Conservation (phyloP, 2,329 filamentous ascomycete species). For the Colletotrichum simmondsii region DNA sequence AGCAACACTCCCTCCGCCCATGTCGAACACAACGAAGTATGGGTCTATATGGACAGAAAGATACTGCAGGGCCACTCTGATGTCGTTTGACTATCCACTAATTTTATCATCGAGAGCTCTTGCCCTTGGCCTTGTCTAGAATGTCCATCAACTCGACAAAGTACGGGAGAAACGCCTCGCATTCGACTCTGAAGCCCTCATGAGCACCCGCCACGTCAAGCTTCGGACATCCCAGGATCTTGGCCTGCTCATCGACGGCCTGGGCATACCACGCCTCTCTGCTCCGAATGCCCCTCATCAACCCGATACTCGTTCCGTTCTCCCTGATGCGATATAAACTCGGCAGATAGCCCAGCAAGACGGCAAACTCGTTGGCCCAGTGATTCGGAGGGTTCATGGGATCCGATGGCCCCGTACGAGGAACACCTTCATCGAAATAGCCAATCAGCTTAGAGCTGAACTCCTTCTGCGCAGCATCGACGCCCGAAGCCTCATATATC, state of each 20-base stretch:
- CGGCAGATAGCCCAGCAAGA: constrained; percentile 37
- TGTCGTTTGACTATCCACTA: neutral
- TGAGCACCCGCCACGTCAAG: constrained; percentile 44
- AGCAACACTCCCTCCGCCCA: neutral
- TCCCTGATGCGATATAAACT: constrained; percentile 40
- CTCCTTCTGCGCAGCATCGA: constrained; percentile 33
- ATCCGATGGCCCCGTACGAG: constrained; percentile 32
- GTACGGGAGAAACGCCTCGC: constrained; percentile 40
- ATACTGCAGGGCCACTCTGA: neutral
- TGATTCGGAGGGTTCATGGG: constrained; percentile 40
- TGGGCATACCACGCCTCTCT: constrained; percentile 43
- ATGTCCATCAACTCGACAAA: constrained; percentile 41
- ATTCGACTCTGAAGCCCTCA: constrained; percentile 44
- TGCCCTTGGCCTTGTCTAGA: constrained; percentile 30
- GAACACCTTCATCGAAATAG: constrained; percentile 41
- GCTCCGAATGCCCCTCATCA: constrained; percentile 41
- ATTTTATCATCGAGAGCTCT: neutral
- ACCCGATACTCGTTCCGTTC: constrained; percentile 40
- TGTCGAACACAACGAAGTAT: neutral
- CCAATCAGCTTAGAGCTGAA: constrained; percentile 39
- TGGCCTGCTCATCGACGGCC: constrained; percentile 41
- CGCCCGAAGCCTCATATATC: constrained; percentile 37
- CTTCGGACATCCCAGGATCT: constrained; percentile 40
- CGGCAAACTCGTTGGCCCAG: constrained; percentile 43
- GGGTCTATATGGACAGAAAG: fast-evolving